Evolutionary conservation across 2,329 filamentous ascomycete species (phyloP).

Genomic region (Colletotrichum sidae): DNA sequence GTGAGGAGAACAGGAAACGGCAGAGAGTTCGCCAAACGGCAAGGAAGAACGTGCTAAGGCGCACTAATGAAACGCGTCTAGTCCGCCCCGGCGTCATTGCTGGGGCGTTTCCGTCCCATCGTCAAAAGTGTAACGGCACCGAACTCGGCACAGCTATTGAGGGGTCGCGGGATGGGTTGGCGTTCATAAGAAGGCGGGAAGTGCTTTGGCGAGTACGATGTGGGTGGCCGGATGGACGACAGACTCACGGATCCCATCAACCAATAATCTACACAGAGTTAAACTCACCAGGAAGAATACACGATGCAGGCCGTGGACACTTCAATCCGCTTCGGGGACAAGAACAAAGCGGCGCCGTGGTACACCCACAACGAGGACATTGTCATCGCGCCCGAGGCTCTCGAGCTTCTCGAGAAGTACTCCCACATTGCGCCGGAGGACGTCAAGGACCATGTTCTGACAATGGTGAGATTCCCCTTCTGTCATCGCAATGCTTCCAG

Average conservation of each 20-base stretch:
- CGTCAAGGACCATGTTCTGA: constrained; percentile 23
- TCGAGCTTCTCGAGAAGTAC: constrained; percentile 35
- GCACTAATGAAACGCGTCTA: constrained; percentile 5
- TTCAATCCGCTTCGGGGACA: constrained; percentile 19
- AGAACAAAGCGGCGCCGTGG: constrained; percentile 33
- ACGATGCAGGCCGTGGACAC: constrained; percentile 25
- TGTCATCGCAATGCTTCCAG: too few relatives aligned
- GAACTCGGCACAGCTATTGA: background rate
- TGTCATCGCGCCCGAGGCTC: constrained; percentile 17
- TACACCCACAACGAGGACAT: constrained; percentile 23
- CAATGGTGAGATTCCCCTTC: constrained; percentile 10
- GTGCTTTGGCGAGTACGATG: too few relatives aligned
- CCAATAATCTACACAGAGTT: background rate
- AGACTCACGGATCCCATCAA: too few relatives aligned
- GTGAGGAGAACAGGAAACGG: too few relatives aligned
- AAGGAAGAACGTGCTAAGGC: too few relatives aligned
- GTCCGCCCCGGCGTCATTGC: background rate
- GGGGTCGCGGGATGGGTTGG: background rate
- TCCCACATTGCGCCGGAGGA: constrained; percentile 17
- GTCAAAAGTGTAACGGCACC: background rate
- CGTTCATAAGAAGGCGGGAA: constrained; percentile 1
- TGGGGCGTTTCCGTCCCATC: background rate
- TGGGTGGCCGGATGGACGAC: background rate
- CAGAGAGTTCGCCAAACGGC: constrained; percentile 7
- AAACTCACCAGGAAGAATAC: background rate